A percentile compares a stretch with the other conserved stretches of the same genome.
Conservation (phyloP, 2,329 filamentous ascomycete genomes). For the Plenodomus lindquistii region DNA sequence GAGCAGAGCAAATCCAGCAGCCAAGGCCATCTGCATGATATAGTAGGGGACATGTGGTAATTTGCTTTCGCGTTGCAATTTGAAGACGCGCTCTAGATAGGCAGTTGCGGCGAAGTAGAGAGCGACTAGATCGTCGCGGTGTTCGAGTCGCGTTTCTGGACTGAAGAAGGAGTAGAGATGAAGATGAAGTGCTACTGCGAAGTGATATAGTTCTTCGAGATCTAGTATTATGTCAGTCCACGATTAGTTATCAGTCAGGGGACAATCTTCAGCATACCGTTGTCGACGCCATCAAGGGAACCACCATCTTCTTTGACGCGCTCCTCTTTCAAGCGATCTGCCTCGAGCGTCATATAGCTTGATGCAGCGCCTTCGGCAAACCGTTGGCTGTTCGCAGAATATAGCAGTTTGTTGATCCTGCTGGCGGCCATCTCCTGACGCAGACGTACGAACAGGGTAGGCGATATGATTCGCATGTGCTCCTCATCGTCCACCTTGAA, state of each 20-base stretch:
- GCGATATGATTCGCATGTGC: conserved; percentile 42
- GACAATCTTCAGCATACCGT: conserved; percentile 22
- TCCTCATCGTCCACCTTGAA: conserved; percentile 44
- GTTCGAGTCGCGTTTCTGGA: conserved; percentile 65
- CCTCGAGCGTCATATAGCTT: conserved; percentile 42
- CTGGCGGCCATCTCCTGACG: conserved; percentile 46
- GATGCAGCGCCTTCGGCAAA: conserved; percentile 36
- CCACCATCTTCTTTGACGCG: conserved; percentile 23
- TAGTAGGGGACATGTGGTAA: conserved; percentile 73
- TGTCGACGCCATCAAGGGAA: conserved; percentile 39
- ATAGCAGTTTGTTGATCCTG: conserved; percentile 44
- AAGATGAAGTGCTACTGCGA: conserved; percentile 74
- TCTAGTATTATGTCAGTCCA: conserved; percentile 52
- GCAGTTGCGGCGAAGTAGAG: conserved; percentile 72
- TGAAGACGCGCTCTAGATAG: conserved; percentile 65
- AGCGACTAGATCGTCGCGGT: conserved; percentile 69
- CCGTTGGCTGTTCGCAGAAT: conserved; percentile 37
- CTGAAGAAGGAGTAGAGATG: conserved; percentile 82
- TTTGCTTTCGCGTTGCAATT: conserved; percentile 59
- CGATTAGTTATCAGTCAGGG: conserved; percentile 10
- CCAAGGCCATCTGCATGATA: conserved; percentile 84
- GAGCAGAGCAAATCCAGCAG: conserved; percentile 74
- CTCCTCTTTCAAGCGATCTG: conserved; percentile 42
- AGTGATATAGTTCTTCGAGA: conserved; percentile 64
- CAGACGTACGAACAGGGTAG: conserved; percentile 41